These are phyloP conservation scores for Sporothrix schenckii DNA, from an alignment of 2,329 filamentous ascomycete genomes.

Conservation along the genomic window DNA sequence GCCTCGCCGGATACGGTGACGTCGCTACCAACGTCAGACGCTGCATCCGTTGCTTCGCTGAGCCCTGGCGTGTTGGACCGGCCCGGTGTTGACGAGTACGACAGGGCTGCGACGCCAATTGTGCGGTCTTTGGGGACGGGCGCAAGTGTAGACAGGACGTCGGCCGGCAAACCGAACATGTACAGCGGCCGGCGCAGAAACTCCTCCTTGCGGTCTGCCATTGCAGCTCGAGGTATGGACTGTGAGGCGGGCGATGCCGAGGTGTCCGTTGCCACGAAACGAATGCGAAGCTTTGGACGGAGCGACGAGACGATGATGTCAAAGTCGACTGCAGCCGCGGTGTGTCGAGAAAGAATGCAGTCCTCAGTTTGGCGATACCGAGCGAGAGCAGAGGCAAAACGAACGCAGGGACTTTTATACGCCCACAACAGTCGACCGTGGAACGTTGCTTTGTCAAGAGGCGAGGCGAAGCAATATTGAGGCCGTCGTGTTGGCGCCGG, in stretches of 20 bases:
- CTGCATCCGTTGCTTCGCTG: constrained; percentile 33
- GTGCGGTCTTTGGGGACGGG: constrained; percentile 56
- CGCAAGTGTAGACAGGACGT: constrained; percentile 69
- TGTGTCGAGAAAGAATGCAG: not conserved
- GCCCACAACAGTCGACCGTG: not conserved
- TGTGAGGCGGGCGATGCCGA: not conserved
- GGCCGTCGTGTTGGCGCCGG: not conserved
- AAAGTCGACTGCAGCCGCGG: not conserved
- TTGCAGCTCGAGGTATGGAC: not conserved
- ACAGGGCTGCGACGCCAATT: constrained; percentile 33
- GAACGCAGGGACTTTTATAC: not conserved
- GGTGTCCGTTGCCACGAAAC: not conserved
- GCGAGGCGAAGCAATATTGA: constrained; percentile 14
- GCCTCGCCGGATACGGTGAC: constrained; percentile 61
- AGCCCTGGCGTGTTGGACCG: not conserved
- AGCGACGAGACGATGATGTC: not conserved
- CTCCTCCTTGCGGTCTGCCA: constrained; percentile 45
- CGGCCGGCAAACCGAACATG: constrained; percentile 76
- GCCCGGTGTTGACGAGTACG: constrained; percentile 26
- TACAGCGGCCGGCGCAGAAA: constrained; percentile 57
- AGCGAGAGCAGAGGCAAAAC: not conserved
- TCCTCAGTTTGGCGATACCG: too few relatives aligned
- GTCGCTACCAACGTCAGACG: constrained; percentile 1
- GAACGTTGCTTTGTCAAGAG: constrained; percentile 5
- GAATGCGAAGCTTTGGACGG: not conserved